These are phyloP conservation scores for Taiozyma sp. DNA, from an alignment of 1,139 yeast species.

Conservation along the genomic window DNA sequence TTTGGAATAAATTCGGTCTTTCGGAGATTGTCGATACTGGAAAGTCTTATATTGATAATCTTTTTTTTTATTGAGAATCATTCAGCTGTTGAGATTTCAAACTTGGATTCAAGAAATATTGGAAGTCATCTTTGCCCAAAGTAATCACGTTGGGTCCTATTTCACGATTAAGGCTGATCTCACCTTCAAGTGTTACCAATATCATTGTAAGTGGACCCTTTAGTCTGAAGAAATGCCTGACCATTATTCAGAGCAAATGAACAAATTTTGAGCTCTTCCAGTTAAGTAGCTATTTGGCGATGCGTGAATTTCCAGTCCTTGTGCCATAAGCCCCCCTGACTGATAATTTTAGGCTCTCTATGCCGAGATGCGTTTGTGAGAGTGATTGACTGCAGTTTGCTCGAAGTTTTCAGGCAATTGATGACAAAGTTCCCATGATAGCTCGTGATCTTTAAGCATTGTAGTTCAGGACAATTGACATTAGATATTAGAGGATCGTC, in stretches of 20 bases:
- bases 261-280: no score
- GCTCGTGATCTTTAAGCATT: not conserved
- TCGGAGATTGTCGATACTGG: constrained; percentile 5
- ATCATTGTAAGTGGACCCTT: constrained; percentile 5
- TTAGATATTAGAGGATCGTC: not conserved
- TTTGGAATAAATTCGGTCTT: constrained; percentile 13
- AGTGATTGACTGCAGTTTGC: not conserved
- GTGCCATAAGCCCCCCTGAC: not conserved
- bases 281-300: not conserved
- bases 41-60: not conserved
- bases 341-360: not conserved
- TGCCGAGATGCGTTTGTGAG: not conserved
- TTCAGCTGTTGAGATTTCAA: constrained; percentile 13
- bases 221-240: constrained; percentile 1
- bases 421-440: not conserved
- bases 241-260: not conserved
- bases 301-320: not conserved
- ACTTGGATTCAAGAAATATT: constrained; percentile 8
- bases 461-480: not conserved
- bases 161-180: constrained; percentile 5
- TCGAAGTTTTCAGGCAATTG: not conserved
- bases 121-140: constrained; percentile 16
- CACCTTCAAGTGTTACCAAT: not conserved
- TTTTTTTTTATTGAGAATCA: not conserved
- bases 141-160: constrained; percentile 4